Percentiles rank a stretch among this genome's conserved stretches.
Evolutionary conservation across 306 rosid genomes (phyloP).

Genomic region (Cyamopsis tetragonoloba): DNA sequence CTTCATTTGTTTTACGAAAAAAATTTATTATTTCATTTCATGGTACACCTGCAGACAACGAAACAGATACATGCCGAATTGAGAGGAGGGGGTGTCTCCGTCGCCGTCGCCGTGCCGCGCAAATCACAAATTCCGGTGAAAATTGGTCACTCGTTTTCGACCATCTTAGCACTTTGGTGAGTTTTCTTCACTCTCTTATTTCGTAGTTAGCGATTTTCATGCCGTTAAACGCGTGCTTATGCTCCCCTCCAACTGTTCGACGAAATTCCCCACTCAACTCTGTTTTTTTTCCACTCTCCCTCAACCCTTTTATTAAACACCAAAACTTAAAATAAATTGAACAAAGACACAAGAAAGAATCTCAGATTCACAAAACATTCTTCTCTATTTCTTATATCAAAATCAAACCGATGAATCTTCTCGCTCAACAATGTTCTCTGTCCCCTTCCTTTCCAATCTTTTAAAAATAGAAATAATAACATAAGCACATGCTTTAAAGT

Average conservation of each 20-base stretch:
- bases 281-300: not conserved
- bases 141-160: not conserved
- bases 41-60: too few relatives aligned
- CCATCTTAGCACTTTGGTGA: not conserved
- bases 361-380: not conserved
- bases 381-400: not conserved
- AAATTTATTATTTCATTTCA: too few relatives aligned
- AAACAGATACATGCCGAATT: too few relatives aligned
- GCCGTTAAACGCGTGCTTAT: not conserved
- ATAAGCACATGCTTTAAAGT: not conserved
- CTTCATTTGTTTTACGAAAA: too few relatives aligned
- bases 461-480: not conserved
- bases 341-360: not conserved
- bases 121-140: too few relatives aligned
- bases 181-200: not conserved
- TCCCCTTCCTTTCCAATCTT: not conserved
- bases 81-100: too few relatives aligned
- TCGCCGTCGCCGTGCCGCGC: too few relatives aligned
- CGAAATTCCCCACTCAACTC: constrained; percentile 9
- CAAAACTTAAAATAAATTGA: not conserved
- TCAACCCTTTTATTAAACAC: not conserved
- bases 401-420: not conserved
- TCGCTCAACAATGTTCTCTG: not conserved
- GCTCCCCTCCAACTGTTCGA: not conserved
- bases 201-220: not conserved